Evolutionary conservation across 805 yeast genomes (phyloP).

Genomic region (Nakazawaea wyomingensis): DNA sequence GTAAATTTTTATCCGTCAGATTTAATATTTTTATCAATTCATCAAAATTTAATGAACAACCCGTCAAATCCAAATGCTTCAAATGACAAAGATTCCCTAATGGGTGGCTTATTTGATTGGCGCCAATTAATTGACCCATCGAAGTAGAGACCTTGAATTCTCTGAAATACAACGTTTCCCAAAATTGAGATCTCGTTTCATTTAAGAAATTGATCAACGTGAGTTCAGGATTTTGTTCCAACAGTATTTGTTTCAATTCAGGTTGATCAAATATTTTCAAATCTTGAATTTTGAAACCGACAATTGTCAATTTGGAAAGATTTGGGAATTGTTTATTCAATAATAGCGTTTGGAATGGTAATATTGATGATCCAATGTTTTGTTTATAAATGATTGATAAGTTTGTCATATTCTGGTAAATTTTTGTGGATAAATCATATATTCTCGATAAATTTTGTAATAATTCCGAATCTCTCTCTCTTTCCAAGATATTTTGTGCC

Average conservation of each 20-base stretch:
- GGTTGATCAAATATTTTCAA: background rate
- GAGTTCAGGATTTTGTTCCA: constrained; percentile 3
- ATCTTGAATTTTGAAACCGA: constrained; percentile 4
- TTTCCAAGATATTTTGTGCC: background rate
- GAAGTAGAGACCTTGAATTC: background rate
- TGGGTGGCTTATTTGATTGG: no score
- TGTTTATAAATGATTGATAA: background rate
- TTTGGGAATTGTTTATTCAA: background rate
- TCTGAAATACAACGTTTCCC: constrained; percentile 3
- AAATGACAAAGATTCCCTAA: background rate
- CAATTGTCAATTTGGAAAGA: background rate
- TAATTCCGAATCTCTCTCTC: background rate
- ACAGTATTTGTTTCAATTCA: background rate
- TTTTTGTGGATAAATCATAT: background rate
- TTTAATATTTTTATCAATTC: background rate
- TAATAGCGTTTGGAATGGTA: background rate
- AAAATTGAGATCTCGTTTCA: background rate
- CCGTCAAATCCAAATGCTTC: constrained; percentile 6
- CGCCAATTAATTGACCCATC: no score
- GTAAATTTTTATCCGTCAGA: constrained; percentile 1
- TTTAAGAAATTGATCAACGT: background rate
- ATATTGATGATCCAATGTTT: background rate
- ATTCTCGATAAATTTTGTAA: background rate
- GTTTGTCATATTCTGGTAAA: no score
- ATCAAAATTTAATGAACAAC: background rate